phyloP scores from a whole-genome alignment of 139 green algal genomes.

The Chlorella sp. region DNA sequence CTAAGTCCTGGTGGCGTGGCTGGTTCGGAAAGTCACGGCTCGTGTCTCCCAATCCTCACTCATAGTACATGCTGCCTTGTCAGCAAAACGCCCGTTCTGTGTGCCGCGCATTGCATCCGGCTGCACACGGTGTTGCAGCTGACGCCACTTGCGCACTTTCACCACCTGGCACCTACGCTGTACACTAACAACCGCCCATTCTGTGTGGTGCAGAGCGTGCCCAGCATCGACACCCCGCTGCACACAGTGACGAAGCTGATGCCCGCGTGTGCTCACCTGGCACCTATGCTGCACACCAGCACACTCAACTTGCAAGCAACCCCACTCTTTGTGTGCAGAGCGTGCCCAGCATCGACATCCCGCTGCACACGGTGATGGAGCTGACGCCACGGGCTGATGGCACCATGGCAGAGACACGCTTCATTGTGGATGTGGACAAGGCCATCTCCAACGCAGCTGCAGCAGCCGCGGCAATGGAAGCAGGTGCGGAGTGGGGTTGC shows the following conservation, averaged over 20 bases:
- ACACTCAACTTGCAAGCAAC: neutral
- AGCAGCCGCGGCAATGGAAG: neutral
- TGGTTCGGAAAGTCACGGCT: neutral
- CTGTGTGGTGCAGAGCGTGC: conserved; percentile 5
- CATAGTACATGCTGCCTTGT: too few species aligned
- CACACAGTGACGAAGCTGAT: conserved; percentile 92
- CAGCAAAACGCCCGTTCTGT: too few species aligned
- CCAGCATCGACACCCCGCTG: conserved; percentile 81
- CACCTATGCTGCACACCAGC: neutral
- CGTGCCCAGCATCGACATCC: conserved; percentile 84
- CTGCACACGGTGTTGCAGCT: too few species aligned
- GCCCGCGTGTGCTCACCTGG: conserved; percentile 45
- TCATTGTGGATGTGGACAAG: conserved; percentile 60
- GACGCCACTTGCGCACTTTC: too few species aligned
- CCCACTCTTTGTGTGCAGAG: conserved; percentile 20
- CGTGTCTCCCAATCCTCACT: too few species aligned
- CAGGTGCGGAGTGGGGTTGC: neutral
- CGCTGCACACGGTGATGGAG: conserved; percentile 94
- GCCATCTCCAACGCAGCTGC: neutral
- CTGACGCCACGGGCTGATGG: conserved; percentile 86
- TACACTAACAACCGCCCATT: too few species aligned
- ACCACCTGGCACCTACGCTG: too few species aligned
- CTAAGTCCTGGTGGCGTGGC: neutral
- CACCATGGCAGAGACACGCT: conserved; percentile 80
- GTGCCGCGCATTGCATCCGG: too few species aligned